phyloP scores from a whole-genome alignment of 1,284 basidiomycete species.

The Anthracocystis setariae region DNA sequence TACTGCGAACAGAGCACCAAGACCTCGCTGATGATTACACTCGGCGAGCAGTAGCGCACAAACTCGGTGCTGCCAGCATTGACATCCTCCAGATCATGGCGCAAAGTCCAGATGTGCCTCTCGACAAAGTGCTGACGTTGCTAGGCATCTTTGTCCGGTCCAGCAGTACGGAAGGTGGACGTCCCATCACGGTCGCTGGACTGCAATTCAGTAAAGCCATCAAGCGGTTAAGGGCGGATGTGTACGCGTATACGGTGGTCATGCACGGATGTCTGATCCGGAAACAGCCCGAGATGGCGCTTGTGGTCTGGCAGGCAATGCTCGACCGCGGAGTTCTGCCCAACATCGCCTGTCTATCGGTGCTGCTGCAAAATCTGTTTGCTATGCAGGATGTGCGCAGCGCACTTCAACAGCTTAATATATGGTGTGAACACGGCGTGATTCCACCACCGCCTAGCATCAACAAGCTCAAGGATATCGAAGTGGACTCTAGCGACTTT shows the following conservation, averaged over 20 bases:
- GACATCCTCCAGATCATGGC: conserved; percentile 24
- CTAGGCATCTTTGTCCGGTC: conserved; percentile 13
- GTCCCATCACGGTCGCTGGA: neutral
- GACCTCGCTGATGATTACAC: neutral
- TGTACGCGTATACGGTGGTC: conserved; percentile 22
- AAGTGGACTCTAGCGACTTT: conserved; percentile 1
- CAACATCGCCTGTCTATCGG: conserved; percentile 16
- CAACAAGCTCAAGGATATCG: conserved; percentile 5
- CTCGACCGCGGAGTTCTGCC: conserved; percentile 25
- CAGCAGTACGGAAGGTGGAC: neutral
- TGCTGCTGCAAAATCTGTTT: conserved; percentile 33
- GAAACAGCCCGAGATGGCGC: conserved; percentile 8
- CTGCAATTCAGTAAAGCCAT: conserved; percentile 5
- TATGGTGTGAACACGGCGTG: conserved; percentile 37
- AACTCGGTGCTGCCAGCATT: conserved; percentile 5
- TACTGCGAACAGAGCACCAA: neutral
- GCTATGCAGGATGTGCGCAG: conserved; percentile 9
- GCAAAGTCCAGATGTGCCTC: conserved; percentile 10
- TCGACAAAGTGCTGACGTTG: conserved; percentile 9
- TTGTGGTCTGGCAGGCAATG: conserved; percentile 33
- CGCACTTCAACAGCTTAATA: conserved; percentile 28
- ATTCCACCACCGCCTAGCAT: neutral
- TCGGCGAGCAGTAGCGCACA: neutral
- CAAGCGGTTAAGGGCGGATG: conserved; percentile 4
- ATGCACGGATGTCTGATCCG: conserved; percentile 33